These are phyloP conservation scores for Kuraishia ogatae DNA, from an alignment of 805 yeast species.

Conservation along the genomic window DNA sequence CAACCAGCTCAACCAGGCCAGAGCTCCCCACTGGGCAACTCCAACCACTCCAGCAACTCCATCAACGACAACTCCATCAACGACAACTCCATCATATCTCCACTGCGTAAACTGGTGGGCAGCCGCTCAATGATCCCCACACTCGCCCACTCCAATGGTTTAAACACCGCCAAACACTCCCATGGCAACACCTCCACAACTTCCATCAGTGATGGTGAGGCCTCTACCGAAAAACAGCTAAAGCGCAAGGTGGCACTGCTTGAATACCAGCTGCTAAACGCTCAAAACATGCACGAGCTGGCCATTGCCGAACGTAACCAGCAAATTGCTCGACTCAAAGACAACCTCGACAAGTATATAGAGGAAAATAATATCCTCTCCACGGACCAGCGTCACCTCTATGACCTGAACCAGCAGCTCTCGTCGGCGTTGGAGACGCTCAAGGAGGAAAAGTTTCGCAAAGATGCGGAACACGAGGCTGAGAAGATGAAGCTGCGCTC, in stretches of 20 bases:
- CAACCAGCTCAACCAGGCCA: no score
- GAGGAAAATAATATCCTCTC: background rate
- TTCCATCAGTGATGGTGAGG: background rate
- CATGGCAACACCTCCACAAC: background rate
- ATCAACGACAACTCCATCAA: no score
- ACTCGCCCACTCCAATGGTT: background rate
- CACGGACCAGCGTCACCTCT: slow-evolving; percentile 1
- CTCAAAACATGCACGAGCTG: background rate
- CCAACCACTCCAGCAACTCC: no score
- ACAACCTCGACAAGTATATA: background rate
- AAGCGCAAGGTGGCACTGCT: background rate
- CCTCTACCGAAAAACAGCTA: background rate
- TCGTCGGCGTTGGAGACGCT: background rate
- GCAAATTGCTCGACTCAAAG: background rate
- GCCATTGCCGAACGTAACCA: background rate
- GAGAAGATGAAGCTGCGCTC: background rate
- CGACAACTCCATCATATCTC: background rate
- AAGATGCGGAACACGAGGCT: background rate
- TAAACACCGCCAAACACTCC: background rate
- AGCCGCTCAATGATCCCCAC: background rate
- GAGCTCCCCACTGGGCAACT: no score
- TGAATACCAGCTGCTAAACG: slow-evolving; percentile 1
- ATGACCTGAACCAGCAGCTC: background rate
- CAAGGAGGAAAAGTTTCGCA: background rate
- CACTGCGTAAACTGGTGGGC: background rate